Evolutionary conservation across 495 filamentous ascomycete genomes (phyloP).

Genomic region (Hapsidospora chrysogenum): DNA sequence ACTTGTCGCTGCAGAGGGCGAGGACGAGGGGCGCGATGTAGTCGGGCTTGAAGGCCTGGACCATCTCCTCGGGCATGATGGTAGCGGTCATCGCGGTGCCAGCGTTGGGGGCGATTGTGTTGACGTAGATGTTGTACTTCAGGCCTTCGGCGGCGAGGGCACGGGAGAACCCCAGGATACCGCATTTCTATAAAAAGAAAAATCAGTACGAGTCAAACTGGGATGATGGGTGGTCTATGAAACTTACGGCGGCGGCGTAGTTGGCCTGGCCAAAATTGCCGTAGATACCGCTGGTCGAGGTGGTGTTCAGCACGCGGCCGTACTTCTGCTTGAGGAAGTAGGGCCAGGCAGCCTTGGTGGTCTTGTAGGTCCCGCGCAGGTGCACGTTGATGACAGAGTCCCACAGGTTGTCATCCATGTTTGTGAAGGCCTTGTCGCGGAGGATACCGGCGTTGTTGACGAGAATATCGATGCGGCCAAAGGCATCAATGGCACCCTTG

Average conservation of each 20-base stretch:
- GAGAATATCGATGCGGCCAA: conserved; percentile 83
- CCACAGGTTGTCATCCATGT: conserved; percentile 94
- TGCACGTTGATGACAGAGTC: conserved; percentile 86
- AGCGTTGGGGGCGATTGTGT: conserved; percentile 96
- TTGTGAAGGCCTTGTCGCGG: conserved; percentile 91
- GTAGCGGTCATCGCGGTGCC: conserved; percentile 91
- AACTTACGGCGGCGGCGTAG: conserved; percentile 77
- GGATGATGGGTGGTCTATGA: neutral
- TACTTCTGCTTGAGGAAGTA: conserved; percentile 98
- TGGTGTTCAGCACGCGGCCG: conserved; percentile 89
- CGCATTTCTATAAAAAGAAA: conserved; percentile 45
- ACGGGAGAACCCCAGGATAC: conserved; percentile 88
- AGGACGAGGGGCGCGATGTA: conserved; percentile 91
- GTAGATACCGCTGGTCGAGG: conserved; percentile 93
- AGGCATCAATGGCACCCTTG: conserved; percentile 84
- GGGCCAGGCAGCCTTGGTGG: conserved; percentile 95
- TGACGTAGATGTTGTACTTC: conserved; percentile 98
- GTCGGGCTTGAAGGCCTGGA: conserved; percentile 98
- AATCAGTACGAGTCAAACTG: conserved; percentile 5
- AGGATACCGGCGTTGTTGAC: conserved; percentile 98
- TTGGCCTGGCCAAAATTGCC: conserved; percentile 99
- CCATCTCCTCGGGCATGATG: conserved; percentile 93
- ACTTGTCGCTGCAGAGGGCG: conserved; percentile 74
- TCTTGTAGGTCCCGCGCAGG: conserved; percentile 88
- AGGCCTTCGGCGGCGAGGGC: conserved; percentile 82